Evolutionary conservation across 495 filamentous ascomycete genomes (phyloP).

Genomic region (Trichoderma virens): DNA sequence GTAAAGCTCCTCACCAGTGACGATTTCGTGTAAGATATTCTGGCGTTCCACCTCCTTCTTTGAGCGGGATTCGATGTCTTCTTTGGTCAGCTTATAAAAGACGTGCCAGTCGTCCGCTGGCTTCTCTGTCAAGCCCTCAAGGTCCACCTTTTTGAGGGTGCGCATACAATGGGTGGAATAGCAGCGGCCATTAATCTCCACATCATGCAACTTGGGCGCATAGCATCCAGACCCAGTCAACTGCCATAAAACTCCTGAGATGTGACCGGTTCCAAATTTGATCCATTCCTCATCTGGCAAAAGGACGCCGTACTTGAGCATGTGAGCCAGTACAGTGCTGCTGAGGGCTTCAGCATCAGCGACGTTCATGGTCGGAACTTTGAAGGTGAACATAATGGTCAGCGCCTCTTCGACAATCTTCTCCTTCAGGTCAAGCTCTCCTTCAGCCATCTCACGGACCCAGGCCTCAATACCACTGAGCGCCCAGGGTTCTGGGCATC

Average conservation of each 20-base stretch:
- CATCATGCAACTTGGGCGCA: constrained; percentile 69
- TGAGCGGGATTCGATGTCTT: constrained; percentile 54
- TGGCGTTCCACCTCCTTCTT: constrained; percentile 92
- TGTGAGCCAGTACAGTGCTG: constrained; percentile 67
- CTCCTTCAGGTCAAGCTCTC: constrained; percentile 71
- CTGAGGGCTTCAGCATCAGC: constrained; percentile 90
- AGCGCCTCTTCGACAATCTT: constrained; percentile 78
- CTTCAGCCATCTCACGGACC: constrained; percentile 82
- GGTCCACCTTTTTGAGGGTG: constrained; percentile 88
- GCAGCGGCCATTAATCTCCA: constrained; percentile 67
- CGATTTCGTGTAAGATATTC: constrained; percentile 92
- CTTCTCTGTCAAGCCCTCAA: constrained; percentile 60
- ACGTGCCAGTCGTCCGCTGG: constrained; percentile 65
- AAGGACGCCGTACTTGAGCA: constrained; percentile 71
- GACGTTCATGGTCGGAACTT: constrained; percentile 98
- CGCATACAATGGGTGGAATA: constrained; percentile 92
- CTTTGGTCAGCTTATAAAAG: constrained; percentile 80
- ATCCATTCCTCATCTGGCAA: constrained; percentile 96
- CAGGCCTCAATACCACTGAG: constrained; percentile 80
- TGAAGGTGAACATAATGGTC: constrained; percentile 85
- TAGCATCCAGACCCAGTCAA: constrained; percentile 93
- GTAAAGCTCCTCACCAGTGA: constrained; percentile 84
- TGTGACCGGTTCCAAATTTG: constrained; percentile 66
- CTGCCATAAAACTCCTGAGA: constrained; percentile 88
- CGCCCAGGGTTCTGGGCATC: constrained; percentile 87